Base-by-base conservation (phyloP, 225 moss, liverwort and hornwort species). In the Polytrichum formosum region DNA sequence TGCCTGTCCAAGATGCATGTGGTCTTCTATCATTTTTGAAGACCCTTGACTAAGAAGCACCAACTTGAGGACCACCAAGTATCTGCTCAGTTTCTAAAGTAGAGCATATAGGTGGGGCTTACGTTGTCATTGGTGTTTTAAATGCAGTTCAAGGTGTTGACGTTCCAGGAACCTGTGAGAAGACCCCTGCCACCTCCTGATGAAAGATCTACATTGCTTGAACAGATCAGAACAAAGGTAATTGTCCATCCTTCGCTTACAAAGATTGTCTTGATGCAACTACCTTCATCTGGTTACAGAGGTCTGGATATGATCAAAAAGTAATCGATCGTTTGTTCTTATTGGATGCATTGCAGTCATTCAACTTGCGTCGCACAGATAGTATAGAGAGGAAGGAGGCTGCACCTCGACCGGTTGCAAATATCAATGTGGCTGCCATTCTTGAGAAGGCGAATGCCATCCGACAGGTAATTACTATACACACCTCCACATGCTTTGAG, bases 341-440 rank as follows among this genome's bases (percentile, higher is more conserved):
- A 16, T 71, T 59, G 63, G 63, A 27, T 61, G 56, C 67, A 28
- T 60, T 73, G 63, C 84, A 93, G 93, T 93, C 93, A 35, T 91
- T 91, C 76, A 91, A 90, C 79, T 81, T 90, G 61, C 83, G 84
- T 72, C 89, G 84, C 29, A 91, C 79, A 67, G 86, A 82, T 46
- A 80, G 75, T 33, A 37, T 65, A 74, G 90, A 87, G 77, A 88
- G 80, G 69, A 63, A 67, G 22, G 88, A 84, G 61, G 66, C 87
- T 62, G 68, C 75, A 28, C 69, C 75, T 67, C 84, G 91, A 53
- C 87, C 87, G 18, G 75, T 82, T 60, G 80, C 90, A 55, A 93
- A 86, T 70, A 91, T 91, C 74, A 93, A 88, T 55, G 93, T 93
- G 35, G 93, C 93, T 67, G 93, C 93, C 56, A 93, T 93, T 31